phyloP scores from a whole-genome alignment of 305 asterid species.

The Solanum chacoense region DNA sequence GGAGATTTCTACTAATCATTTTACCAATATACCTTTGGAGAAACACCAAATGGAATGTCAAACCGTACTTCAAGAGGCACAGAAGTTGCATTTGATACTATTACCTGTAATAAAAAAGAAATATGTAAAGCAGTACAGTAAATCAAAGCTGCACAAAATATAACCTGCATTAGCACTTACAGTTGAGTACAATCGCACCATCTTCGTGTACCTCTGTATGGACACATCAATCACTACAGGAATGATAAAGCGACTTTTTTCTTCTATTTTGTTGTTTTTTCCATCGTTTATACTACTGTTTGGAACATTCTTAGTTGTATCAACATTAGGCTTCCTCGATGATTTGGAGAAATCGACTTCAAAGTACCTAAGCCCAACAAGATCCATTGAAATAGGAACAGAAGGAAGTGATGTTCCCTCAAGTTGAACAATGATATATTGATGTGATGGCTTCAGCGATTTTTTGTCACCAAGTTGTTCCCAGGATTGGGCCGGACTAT shows the following conservation, averaged over 20 bases:
- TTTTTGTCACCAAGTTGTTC: constrained; percentile 59
- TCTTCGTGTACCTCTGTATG: constrained; percentile 69
- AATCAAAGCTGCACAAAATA: constrained; percentile 2
- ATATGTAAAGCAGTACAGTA: constrained; percentile 3
- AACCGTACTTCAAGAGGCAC: constrained; percentile 81
- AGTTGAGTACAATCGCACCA: constrained; percentile 80
- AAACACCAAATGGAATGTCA: constrained; percentile 91
- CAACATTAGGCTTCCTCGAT: constrained; percentile 38
- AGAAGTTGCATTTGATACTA: constrained; percentile 69
- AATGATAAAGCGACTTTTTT: constrained; percentile 53
- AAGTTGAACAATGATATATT: constrained; percentile 68
- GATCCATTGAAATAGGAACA: constrained; percentile 91
- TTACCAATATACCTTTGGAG: constrained; percentile 62
- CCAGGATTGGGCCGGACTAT: constrained; percentile 54
- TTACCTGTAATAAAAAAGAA: constrained; percentile 48
- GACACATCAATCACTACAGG: constrained; percentile 96
- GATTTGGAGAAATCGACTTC: constrained; percentile 80
- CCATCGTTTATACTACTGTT: constrained; percentile 21
- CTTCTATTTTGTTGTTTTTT: background rate
- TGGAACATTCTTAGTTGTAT: constrained; percentile 23
- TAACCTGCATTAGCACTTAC: constrained; percentile 33
- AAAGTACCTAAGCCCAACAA: constrained; percentile 86
- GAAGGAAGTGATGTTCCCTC: constrained; percentile 84
- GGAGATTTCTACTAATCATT: background rate
- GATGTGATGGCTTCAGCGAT: constrained; percentile 55